phyloP scores from a whole-genome alignment of 106 monocot genomes.

The Agapanthus africanus region DNA sequence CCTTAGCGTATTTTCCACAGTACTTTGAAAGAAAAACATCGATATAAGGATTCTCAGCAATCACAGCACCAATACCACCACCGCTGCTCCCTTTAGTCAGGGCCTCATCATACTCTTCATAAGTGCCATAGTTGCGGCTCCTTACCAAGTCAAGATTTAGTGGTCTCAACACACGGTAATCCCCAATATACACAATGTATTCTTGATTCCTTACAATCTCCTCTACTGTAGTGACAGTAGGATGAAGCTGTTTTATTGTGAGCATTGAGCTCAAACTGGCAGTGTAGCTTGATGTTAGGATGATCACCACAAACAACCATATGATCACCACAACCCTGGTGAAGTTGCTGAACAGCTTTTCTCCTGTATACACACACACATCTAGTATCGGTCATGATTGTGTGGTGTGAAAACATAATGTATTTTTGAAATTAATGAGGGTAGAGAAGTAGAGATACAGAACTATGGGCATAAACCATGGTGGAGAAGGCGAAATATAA shows the following conservation, averaged over 20 bases:
- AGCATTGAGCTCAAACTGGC: slow-evolving; percentile 67
- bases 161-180: not conserved
- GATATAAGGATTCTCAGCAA: too few species aligned
- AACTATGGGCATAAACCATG: slow-evolving; percentile 18
- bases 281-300: slow-evolving; percentile 13
- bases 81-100: too few species aligned
- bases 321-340: slow-evolving; percentile 53
- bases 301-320: slow-evolving; percentile 22
- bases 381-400: not conserved
- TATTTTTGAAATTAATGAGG: not conserved
- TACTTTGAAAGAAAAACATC: too few species aligned
- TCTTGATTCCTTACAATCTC: slow-evolving; percentile 4
- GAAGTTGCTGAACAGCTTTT: slow-evolving; percentile 36
- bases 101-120: too few species aligned
- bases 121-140: too few species aligned
- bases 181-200: not conserved
- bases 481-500: slow-evolving; percentile 18
- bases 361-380: slow-evolving; percentile 8
- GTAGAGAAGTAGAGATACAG: not conserved
- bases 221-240: slow-evolving; percentile 32
- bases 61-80: too few species aligned
- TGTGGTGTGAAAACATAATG: not conserved
- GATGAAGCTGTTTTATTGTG: slow-evolving; percentile 50
- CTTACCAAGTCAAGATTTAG: too few species aligned
- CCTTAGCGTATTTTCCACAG: too few species aligned